Evolutionary conservation across 2,329 filamentous ascomycete genomes (phyloP).

Genomic region (Claviceps sorghi): DNA sequence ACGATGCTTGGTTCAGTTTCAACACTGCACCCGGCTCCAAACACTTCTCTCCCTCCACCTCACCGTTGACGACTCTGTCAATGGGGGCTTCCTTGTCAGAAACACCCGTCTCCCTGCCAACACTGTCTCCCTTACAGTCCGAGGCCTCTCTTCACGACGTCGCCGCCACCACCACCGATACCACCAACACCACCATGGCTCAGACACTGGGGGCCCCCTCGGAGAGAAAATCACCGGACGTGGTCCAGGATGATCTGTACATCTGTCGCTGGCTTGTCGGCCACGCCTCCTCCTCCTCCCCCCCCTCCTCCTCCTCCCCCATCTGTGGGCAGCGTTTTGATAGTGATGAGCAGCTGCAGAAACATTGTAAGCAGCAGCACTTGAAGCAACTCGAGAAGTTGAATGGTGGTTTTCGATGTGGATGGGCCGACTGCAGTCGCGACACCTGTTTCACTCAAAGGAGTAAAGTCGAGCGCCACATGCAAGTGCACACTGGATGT

Average conservation of each 20-base stretch:
- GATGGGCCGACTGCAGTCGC: conserved; percentile 42
- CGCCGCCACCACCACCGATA: neutral
- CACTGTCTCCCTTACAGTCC: conserved; percentile 13
- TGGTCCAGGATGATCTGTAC: conserved; percentile 13
- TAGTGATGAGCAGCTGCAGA: conserved; percentile 35
- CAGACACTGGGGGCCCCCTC: neutral
- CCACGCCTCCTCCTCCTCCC: neutral
- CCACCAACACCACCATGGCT: neutral
- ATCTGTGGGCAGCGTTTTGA: conserved; percentile 24
- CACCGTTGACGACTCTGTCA: conserved; percentile 12
- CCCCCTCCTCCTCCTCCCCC: neutral
- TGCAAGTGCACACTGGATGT: conserved; percentile 52
- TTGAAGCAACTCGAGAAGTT: conserved; percentile 30
- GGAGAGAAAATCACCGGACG: conserved; percentile 7
- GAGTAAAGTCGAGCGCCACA: conserved; percentile 50
- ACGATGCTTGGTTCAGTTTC: conserved; percentile 3
- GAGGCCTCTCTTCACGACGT: conserved; percentile 7
- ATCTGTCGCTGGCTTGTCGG: conserved; percentile 20
- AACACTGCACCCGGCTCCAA: conserved; percentile 1
- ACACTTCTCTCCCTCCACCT: conserved; percentile 11
- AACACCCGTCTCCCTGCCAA: conserved; percentile 6
- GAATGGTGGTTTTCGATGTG: conserved; percentile 34
- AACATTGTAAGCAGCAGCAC: conserved; percentile 38
- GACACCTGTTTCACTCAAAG: conserved; percentile 40
- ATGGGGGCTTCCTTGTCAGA: conserved; percentile 11